Base-by-base conservation (phyloP, 768 basidiomycete genomes). In the Trametopsis cervina region DNA sequence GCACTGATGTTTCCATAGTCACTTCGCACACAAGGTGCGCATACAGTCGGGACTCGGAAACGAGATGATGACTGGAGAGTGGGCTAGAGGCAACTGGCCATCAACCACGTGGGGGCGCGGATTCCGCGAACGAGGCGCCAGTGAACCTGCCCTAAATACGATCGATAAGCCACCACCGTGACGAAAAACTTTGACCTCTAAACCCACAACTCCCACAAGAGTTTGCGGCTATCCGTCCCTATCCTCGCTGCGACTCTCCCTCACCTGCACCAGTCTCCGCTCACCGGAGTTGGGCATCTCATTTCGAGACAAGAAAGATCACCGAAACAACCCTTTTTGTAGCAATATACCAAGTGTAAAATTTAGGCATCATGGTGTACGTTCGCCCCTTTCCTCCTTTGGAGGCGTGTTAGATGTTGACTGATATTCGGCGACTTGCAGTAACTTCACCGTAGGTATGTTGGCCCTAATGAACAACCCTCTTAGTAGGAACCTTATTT, bases 381-480 rank as follows among this genome's bases (percentile, higher is more conserved):
- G 88, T 83, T 18, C 20, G 43, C 42, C 40, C 42, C 40, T 52
- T 47, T 47, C 13, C 18, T 17, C 35, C 13, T 40, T 36, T 22
- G 26, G 41, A 10, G 37, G 26, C 44, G 54, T 47, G 47, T 50
- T 37, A 37, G 70, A 52, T 70, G 63, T 60, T 33, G 29, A 46
- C 62, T 58, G 63, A 49, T 52, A 59, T 51, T 51, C 56, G 58
- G 52, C 51, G 41, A 50, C 54, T 55, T 46, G 22, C 66, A 90
- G 88, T 73, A 90, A 90, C 78, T 90, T 90, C 76, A 90, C 88
- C 61, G 76, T 85, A 74, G 87, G 87, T 81, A 52, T 72, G 86
- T 74, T 58, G 29, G 13, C 12, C 18, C 2, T 4, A 25, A 9
- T 23, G 21, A 9, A 5, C 10, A 23, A 12, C 44, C 18, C 1